Conservation (phyloP, 2,329 filamentous ascomycete species). For the Mycosphaerella sp. region DNA sequence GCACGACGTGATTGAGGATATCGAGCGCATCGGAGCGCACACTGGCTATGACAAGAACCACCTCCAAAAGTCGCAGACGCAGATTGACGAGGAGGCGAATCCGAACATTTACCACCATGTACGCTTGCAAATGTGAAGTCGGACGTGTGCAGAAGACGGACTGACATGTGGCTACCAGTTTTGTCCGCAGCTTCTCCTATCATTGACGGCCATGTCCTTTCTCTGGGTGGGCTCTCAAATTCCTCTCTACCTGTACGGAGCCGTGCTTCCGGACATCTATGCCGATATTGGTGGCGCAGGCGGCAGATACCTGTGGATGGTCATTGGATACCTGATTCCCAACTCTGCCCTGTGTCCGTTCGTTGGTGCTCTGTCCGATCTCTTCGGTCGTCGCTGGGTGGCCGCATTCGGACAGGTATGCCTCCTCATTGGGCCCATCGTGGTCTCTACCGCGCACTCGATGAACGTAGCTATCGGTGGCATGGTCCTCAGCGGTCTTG, state of each 20-base stretch:
- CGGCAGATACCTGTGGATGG: constrained; percentile 40
- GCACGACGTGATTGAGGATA: constrained; percentile 8
- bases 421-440: constrained; percentile 54
- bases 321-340: constrained; percentile 49
- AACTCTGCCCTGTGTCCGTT: constrained; percentile 55
- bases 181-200: constrained; percentile 11
- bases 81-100: constrained; percentile 15
- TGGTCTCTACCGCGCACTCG: constrained; percentile 50
- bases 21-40: background rate
- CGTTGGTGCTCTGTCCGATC: constrained; percentile 59
- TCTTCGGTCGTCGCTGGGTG: constrained; percentile 56
- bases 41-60: constrained; percentile 17
- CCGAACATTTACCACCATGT: constrained; percentile 19
- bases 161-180: constrained; percentile 3
- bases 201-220: constrained; percentile 52
- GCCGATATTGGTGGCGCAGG: constrained; percentile 54
- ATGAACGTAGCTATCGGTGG: constrained; percentile 60
- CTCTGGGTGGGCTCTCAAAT: constrained; percentile 57
- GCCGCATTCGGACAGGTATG: constrained; percentile 50
- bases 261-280: constrained; percentile 48
- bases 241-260: constrained; percentile 45
- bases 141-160: background rate
- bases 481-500: constrained; percentile 56
- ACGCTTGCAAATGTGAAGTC: background rate
- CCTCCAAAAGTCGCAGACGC: background rate